Evolutionary conservation across 208 protist species (phyloP).

Genomic region (Crithidia brevicula): DNA sequence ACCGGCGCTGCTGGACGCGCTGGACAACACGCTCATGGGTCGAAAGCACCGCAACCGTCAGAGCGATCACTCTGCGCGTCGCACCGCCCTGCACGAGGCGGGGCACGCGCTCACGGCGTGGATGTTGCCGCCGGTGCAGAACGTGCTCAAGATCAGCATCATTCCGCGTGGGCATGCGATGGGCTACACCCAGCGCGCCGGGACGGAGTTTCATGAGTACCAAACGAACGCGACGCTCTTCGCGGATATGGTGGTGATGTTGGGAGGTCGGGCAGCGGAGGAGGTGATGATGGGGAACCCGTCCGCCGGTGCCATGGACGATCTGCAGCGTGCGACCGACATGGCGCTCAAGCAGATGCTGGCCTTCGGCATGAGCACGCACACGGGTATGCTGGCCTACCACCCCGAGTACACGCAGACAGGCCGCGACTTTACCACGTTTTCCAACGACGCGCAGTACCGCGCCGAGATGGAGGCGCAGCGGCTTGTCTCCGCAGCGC

Average conservation of each 20-base stretch:
- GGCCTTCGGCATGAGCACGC: conserved; percentile 83
- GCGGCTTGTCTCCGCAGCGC: conserved; percentile 68
- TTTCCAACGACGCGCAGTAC: conserved; percentile 81
- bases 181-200: conserved; percentile 88
- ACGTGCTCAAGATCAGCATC: conserved; percentile 86
- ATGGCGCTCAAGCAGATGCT: conserved; percentile 86
- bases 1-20: conserved; percentile 67
- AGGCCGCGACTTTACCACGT: conserved; percentile 81
- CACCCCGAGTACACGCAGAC: conserved; percentile 82
- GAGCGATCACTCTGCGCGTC: conserved; percentile 55
- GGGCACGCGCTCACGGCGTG: conserved; percentile 80
- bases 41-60: conserved; percentile 84
- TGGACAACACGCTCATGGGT: conserved; percentile 87
- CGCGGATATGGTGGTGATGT: conserved; percentile 84
- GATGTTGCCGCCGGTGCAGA: conserved; percentile 75
- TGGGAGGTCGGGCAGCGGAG: conserved; percentile 87
- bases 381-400: conserved; percentile 79
- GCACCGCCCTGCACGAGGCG: conserved; percentile 79
- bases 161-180: conserved; percentile 83
- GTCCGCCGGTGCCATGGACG: conserved; percentile 91
- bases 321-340: conserved; percentile 86
- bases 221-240: conserved; percentile 89
- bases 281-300: conserved; percentile 86
- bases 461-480: conserved; percentile 77
- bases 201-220: conserved; percentile 88